Percentiles rank a stretch among this genome's conserved stretches.
phyloP scores from a whole-genome alignment of 1,284 basidiomycete species.

The Ceratobasidium sp. region DNA sequence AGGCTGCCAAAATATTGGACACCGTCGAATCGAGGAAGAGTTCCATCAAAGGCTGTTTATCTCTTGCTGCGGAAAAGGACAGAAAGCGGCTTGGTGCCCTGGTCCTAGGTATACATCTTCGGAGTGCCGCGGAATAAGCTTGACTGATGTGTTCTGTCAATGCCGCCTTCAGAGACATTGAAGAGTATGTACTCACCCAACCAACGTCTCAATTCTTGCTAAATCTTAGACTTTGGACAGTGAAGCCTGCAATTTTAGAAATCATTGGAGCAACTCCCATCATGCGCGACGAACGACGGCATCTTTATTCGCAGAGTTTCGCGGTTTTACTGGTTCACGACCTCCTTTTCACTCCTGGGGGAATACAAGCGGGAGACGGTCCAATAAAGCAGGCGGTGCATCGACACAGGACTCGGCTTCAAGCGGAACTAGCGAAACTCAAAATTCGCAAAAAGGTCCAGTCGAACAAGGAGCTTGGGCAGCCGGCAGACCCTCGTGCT shows the following conservation, averaged over 20 bases:
- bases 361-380: slow-evolving; percentile 87
- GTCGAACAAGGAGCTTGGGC: slow-evolving; percentile 73
- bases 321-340: slow-evolving; percentile 89
- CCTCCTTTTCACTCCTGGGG: slow-evolving; percentile 76
- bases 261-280: slow-evolving; percentile 73
- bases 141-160: neutral
- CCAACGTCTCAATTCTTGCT: neutral
- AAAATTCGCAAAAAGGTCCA: slow-evolving; percentile 82
- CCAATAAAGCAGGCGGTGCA: slow-evolving; percentile 84
- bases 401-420: slow-evolving; percentile 87
- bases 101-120: slow-evolving; percentile 63
- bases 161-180: slow-evolving; percentile 68
- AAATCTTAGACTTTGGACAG: slow-evolving; percentile 55
- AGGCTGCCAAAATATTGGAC: slow-evolving; percentile 83
- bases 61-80: slow-evolving; percentile 75
- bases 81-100: slow-evolving; percentile 81
- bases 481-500: slow-evolving; percentile 66
- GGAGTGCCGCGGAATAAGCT: neutral
- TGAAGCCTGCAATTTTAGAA: slow-evolving; percentile 74
- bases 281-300: slow-evolving; percentile 77
- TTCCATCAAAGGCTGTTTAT: slow-evolving; percentile 82
- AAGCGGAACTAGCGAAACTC: slow-evolving; percentile 83
- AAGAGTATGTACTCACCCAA: slow-evolving; percentile 73
- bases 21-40: slow-evolving; percentile 86
- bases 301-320: slow-evolving; percentile 75